Base-by-base conservation (phyloP, 208 protist species). In the Acanthamoeba culbertsoni region DNA sequence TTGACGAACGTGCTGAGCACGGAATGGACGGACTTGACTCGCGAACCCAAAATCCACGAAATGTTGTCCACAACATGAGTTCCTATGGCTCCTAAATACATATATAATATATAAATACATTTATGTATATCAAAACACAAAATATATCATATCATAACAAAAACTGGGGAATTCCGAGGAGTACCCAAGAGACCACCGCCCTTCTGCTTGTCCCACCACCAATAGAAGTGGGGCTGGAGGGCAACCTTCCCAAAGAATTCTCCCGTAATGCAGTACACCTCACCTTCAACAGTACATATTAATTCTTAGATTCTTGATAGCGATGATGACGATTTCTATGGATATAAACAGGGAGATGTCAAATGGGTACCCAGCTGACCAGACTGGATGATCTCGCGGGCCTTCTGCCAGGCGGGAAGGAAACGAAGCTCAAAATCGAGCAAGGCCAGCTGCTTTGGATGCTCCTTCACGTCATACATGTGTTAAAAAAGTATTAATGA, bases 381-480 rank as follows among this genome's bases (percentile, higher is more conserved):
- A 46, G 43, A 42, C 16, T 45, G 37, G 20, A 95, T 91, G 31
- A 94, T 26, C 46, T 94, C 63, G n/a, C 88, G 26, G 37, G 89
- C 93, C 31, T 75, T 65, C 42, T 55, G 23, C 42, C 86, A 79
- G 26, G 73, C 37, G 40, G 48, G 84, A 2, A 95, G 57, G 86
- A 95, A 94, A 18, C 94, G 65, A 4, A 95, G 75, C 86, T 95
- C 94, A 53, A 93, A 86, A 73, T 95, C 94, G 46, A 94, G 14
- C 40, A 94, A 26, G 4, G 93, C 28, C 35, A 94, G 65, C 42
- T 94, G 93, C 42, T 53, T 53, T 0, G 94, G 94, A 57, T 94
- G 91, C 68, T 62, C 75, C 46, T 92, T 6, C 12, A 35, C 42
- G 4, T 12, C 14, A 51, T n/a, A 14, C n/a, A 10, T 40, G 26